Evolutionary conservation across 345 rosid species (phyloP).

Genomic region (Euclidium syriacum): DNA sequence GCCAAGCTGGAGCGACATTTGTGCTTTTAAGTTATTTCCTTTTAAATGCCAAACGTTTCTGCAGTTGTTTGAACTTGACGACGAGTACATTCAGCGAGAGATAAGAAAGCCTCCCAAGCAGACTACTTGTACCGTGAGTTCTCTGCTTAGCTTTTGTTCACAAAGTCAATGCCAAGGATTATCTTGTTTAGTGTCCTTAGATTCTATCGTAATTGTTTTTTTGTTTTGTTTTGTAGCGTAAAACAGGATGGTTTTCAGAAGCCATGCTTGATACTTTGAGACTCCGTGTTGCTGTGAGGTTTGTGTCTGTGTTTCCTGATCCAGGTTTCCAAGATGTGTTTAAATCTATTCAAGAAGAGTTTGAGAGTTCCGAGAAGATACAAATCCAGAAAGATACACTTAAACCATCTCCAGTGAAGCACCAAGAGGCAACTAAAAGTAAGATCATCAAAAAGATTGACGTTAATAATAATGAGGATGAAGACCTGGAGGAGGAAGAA

Average conservation of each 20-base stretch:
- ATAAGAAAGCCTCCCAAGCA: conserved; percentile 73
- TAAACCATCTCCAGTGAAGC: conserved; percentile 46
- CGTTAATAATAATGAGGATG: conserved; percentile 43
- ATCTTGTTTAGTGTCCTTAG: background rate
- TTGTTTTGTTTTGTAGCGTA: conserved; percentile 40
- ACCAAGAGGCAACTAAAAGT: conserved; percentile 50
- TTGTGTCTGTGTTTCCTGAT: conserved; percentile 67
- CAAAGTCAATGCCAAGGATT: background rate
- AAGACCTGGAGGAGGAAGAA: conserved; percentile 58
- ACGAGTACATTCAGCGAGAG: conserved; percentile 84
- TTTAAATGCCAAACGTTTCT: conserved; percentile 65
- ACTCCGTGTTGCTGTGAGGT: conserved; percentile 69
- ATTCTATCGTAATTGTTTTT: background rate
- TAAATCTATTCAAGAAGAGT: conserved; percentile 62
- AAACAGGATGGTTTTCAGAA: conserved; percentile 88
- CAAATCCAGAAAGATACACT: conserved; percentile 41
- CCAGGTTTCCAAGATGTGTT: conserved; percentile 62
- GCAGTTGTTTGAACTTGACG: conserved; percentile 81
- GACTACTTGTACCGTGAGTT: conserved; percentile 66
- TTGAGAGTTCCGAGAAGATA: conserved; percentile 67
- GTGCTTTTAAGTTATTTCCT: conserved; percentile 76
- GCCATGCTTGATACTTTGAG: conserved; percentile 65
- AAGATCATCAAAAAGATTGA: conserved; percentile 21
- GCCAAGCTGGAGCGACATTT: conserved; percentile 73
- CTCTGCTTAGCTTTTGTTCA: conserved; percentile 5